phyloP scores from a whole-genome alignment of 768 basidiomycete genomes.

The Rhizopogon roseolus region DNA sequence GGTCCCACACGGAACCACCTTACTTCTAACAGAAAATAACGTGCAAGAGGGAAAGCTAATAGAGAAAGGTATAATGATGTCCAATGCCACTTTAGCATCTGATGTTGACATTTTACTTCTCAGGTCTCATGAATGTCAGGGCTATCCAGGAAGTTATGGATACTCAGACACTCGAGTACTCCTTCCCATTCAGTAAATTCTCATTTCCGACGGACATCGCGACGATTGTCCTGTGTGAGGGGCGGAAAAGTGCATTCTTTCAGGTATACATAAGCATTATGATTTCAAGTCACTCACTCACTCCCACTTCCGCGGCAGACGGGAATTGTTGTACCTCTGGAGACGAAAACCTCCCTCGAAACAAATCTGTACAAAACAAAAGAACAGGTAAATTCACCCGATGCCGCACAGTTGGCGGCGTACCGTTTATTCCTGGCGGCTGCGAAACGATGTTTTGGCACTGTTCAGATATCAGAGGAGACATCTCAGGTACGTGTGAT shows the following conservation, averaged over 20 bases:
- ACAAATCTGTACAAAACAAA: slow-evolving; percentile 43
- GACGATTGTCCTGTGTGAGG: slow-evolving; percentile 59
- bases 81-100: neutral
- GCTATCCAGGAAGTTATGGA: slow-evolving; percentile 61
- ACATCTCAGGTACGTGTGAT: slow-evolving; percentile 50
- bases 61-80: slow-evolving; percentile 35
- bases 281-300: neutral
- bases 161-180: slow-evolving; percentile 64
- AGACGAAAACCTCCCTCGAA: slow-evolving; percentile 20
- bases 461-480: slow-evolving; percentile 45
- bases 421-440: slow-evolving; percentile 59
- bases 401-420: slow-evolving; percentile 39
- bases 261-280: slow-evolving; percentile 36
- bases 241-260: slow-evolving; percentile 69
- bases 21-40: slow-evolving; percentile 62
- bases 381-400: slow-evolving; percentile 41
- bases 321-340: slow-evolving; percentile 48
- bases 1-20: slow-evolving; percentile 53
- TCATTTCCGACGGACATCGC: slow-evolving; percentile 69
- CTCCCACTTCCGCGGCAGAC: slow-evolving; percentile 39
- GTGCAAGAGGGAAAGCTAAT: slow-evolving; percentile 64
- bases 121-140: slow-evolving; percentile 61
- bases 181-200: slow-evolving; percentile 73
- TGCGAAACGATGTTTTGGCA: slow-evolving; percentile 46
- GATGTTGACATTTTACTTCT: neutral